Conservation (phyloP, 176 grass and related monocot species). For the Eragrostis curvula region DNA sequence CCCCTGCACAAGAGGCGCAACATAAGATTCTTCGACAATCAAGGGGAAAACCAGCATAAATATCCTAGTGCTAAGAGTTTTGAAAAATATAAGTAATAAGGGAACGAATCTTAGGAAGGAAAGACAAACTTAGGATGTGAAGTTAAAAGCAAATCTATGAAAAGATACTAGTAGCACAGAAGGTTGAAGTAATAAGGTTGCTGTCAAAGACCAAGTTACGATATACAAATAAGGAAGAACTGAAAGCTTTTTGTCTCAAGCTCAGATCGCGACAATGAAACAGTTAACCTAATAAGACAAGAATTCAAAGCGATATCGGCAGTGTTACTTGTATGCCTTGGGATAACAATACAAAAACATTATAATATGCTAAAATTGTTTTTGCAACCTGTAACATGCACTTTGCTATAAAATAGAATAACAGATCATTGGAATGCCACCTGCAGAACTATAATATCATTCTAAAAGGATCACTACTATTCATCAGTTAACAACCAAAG, state of each 20-base stretch:
- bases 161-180: conserved; percentile 14
- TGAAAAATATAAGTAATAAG: conserved; percentile 9
- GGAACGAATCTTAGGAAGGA: not conserved
- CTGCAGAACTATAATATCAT: not conserved
- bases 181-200: not conserved
- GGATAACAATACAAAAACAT: not conserved
- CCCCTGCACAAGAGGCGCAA: conserved; percentile 50
- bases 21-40: conserved; percentile 35
- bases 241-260: not conserved
- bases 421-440: not conserved
- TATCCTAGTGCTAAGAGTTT: not conserved
- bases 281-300: not conserved
- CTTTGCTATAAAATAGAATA: not conserved
- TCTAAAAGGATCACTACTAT: not conserved
- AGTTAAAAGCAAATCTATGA: not conserved
- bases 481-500: not conserved
- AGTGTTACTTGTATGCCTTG: not conserved
- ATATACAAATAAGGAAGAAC: conserved; percentile 2
- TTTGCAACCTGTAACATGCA: not conserved
- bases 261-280: not conserved
- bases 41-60: conserved; percentile 1
- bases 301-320: not conserved
- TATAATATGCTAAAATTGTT: not conserved
- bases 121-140: not conserved
- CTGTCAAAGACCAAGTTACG: not conserved